Evolutionary conservation across 768 basidiomycete genomes (phyloP), one percentile per base, ranked within the genome.

Genomic region (Fomitopsis pulvina): DNA sequence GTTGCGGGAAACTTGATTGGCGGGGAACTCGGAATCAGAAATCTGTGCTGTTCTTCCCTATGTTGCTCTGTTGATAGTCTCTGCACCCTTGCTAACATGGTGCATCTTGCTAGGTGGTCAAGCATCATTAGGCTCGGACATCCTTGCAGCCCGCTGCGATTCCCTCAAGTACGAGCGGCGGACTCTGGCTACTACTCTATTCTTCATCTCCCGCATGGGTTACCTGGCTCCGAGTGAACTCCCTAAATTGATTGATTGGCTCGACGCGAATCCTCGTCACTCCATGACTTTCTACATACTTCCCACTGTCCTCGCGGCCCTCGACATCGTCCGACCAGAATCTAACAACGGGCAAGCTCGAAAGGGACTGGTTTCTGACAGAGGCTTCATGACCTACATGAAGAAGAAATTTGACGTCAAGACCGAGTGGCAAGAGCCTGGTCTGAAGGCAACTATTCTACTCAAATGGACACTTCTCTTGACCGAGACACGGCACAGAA

Each of bases 381-480:
- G 60, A 21, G 57, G 66, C 4, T 68, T 77, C 25, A 71, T 85
- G 41, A 54, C 72, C 0, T 80, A 72, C 51, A 82, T 89, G 83
- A 78, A 71, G 18, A 77, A 69, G 48, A 79, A 78, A 52, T 66
- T 87, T 6, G 63, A 59, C 50, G 68, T 73, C 12, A 60, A 75
- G 8, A 67, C 77, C 2, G 66, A 73, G 14, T 92, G 90, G 89
- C 83, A 75, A 47, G 82, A 85, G 18, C 67, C 74, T 1, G 81
- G 81, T 1, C 66, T 95, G 14, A 87, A 85, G 59, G 83, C 89
- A 0, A 74, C 77, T 1, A 60, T 93, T 4, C 66, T 86, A n/a
- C 74, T 96, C 32, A 89, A 90, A 60, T 94, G 91, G 90, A 86
- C 91, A 0, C 72, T 94, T 51, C 90, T 91, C 64, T 71, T 92